Base-by-base conservation (phyloP, 805 yeast genomes). In the Clavispora asparagi region DNA sequence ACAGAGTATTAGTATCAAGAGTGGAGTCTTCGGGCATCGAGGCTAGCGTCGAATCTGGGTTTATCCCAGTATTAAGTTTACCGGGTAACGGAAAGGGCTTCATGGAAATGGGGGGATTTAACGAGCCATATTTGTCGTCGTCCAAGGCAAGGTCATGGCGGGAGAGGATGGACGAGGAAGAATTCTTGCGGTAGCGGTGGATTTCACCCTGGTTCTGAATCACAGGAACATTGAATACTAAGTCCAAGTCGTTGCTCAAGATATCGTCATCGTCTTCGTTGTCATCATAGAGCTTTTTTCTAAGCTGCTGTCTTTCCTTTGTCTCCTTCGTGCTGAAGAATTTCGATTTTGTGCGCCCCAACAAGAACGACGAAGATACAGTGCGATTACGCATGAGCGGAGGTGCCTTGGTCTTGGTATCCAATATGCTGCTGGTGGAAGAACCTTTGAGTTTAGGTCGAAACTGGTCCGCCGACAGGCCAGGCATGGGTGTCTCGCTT, bases 211-310 rank as follows among this genome's bases (percentile, higher is more conserved):
- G 66, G 47, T 63, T 65, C 43, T 61, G 62, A 19, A 71, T 65
- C 10, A 72, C 64, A 1, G 77, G 77, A 16, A 72, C 76, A 49
- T 72, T 72, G 52, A 72, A 71, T 11, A 70, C 71, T 41, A 71
- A 56, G 43, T 68, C 71, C 42, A 70, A 50, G 49, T 70, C 75
- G 47, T 65, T 64, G 11, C 63, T 50, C 28, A 68, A 50, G 26
- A 70, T 64, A 31, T 67, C 72, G 42, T 70, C 76, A 43, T 70
- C 75, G 50, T 63, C 62, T 40, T 68, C 70, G 51, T 67, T 61
- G 16, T 71, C 75, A 43, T 71, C 77, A 47, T 70, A 71, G 30
- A 56, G 56, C 51, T 71, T 65, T 52, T 70, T 71, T 11, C 74
- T 59, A 19, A 64, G 53, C 44, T 60, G 61, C 51, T 65, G 60